Evolutionary conservation across 2,329 filamentous ascomycete species (phyloP), one percentile per base, ranked within the genome.

Genomic region (Diaporthe humulicola): DNA sequence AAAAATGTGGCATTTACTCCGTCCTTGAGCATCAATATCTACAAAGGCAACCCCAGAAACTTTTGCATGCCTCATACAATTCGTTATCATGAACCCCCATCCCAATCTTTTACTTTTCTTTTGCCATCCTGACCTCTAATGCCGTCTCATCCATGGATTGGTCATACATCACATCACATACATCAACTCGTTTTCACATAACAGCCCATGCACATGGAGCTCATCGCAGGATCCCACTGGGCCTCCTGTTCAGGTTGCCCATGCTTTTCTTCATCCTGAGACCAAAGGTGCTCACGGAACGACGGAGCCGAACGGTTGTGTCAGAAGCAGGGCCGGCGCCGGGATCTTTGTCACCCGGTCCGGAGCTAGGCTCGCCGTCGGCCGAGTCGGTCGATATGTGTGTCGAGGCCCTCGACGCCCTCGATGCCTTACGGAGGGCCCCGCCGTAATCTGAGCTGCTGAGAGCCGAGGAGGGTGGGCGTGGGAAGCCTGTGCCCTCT

Each of bases 201-300:
- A 3, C 40, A 28, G 28, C 48, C 25, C n/a, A 14, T 48, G 25
- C n/a, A 38, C 10, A 15, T 17, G 14, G 10, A 12, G 22, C 4
- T 71, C 56, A 71, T 12, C 25, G 15, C 33, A 60, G 45, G 7
- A 22, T 50, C 12, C 56, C 70, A 28, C 70, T 61, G 1, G 70
- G 42, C 40, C 48, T 69, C 17, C 58, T 33, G 22, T 64, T 69
- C 36, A 74, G 9, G 25, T 36, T 66, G n/a, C 30, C 36, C 36
- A 75, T 66, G 3, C 73, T 75, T 28, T 30, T 66, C 40, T 67
- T 75, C 56, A 75, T 40, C 40, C 70, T 64, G 19, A 66, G 70
- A 12, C 57, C 38, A 17, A 75, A 22, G 19, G 45, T 38, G 40
- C 50, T 57, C 19, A 67, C 57, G 22, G 69, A 67, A 14, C 50